These are phyloP conservation scores for Penicillium bialowiezense DNA, from an alignment of 495 filamentous ascomycete species.

Conservation along the genomic window DNA sequence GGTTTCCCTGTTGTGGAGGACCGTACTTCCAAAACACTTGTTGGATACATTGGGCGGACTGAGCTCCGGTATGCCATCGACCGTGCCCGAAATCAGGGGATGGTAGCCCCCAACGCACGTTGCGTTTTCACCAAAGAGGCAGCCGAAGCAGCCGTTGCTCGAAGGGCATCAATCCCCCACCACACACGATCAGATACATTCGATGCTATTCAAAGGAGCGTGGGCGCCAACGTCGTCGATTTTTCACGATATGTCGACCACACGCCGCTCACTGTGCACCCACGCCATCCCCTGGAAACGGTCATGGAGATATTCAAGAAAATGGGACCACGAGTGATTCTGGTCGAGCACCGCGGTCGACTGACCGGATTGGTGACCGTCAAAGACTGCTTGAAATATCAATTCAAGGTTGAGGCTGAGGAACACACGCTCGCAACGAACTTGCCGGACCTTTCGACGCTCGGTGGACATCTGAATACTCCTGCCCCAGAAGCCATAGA, in stretches of 20 bases:
- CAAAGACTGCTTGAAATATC: constrained; percentile 96
- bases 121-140: constrained; percentile 78
- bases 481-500: constrained; percentile 42
- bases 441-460: constrained; percentile 40
- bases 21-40: constrained; percentile 61
- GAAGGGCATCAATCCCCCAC: constrained; percentile 30
- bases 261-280: constrained; percentile 88
- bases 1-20: constrained; percentile 93
- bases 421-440: constrained; percentile 61
- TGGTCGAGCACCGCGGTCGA: constrained; percentile 85
- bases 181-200: constrained; percentile 54
- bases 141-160: constrained; percentile 35
- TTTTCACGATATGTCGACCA: constrained; percentile 87
- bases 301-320: constrained; percentile 99
- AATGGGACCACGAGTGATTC: constrained; percentile 89
- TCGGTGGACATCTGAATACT: constrained; percentile 31
- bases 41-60: constrained; percentile 94
- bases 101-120: constrained; percentile 62
- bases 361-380: constrained; percentile 87
- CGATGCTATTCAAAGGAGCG: constrained; percentile 58
- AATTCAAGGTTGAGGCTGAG: constrained; percentile 92
- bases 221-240: constrained; percentile 62
- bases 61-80: constrained; percentile 93
- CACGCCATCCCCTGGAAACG: constrained; percentile 87
- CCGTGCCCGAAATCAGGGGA: constrained; percentile 71